Conservation (phyloP, 148 eudicot species). For the Spergularia bocconei region DNA sequence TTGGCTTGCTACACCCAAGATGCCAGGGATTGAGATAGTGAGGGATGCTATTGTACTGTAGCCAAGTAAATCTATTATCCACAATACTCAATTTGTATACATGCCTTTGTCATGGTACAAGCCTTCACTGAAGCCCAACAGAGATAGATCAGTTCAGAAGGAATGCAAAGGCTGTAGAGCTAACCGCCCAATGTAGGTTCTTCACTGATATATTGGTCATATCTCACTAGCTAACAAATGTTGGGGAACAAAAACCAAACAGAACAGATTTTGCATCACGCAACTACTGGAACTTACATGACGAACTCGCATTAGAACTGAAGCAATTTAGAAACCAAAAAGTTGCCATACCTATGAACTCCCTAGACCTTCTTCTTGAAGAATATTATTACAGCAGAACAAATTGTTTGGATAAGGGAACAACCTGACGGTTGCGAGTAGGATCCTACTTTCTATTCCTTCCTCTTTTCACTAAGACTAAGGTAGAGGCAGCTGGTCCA, state of each 20-base stretch:
- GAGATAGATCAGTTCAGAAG: background rate
- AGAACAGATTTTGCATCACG: background rate
- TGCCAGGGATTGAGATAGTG: background rate
- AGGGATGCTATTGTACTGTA: constrained; percentile 1
- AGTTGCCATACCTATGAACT: background rate
- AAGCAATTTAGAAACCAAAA: background rate
- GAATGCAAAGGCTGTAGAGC: background rate
- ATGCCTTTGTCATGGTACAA: background rate
- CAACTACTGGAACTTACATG: background rate
- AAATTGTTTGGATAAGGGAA: no score
- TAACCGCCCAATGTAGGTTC: background rate
- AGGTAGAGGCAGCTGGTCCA: background rate
- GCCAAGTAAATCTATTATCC: background rate
- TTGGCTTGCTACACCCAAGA: background rate
- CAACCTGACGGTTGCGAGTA: no score
- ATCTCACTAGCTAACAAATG: background rate
- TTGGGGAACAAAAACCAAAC: background rate
- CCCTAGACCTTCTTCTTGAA: no score
- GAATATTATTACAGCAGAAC: no score
- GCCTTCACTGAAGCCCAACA: background rate
- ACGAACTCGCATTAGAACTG: background rate
- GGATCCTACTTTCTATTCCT: background rate
- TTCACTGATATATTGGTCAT: constrained; percentile 2
- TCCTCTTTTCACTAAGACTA: background rate
- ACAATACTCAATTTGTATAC: background rate